phyloP scores from a whole-genome alignment of 257 asterid genomes.

The Solanum neorickii region DNA sequence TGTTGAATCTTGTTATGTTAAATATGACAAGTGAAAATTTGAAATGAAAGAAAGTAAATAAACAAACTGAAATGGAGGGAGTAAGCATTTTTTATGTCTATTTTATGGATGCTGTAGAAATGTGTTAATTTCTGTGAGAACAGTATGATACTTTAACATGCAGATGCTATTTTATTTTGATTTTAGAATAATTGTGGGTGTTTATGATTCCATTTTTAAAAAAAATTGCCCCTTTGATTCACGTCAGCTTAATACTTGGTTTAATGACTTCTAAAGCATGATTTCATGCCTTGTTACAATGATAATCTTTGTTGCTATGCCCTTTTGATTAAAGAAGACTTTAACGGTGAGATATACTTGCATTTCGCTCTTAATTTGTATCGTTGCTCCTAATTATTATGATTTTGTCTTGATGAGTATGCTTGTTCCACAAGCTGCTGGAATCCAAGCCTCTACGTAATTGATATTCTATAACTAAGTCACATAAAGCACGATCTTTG shows the following conservation, averaged over 20 bases:
- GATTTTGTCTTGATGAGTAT: not conserved
- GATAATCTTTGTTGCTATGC: not conserved
- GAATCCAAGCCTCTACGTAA: not conserved
- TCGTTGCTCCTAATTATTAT: not conserved
- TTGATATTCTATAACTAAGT: not conserved
- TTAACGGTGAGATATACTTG: not conserved
- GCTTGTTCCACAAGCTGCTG: not conserved
- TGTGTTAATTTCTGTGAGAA: not conserved
- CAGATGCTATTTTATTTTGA: not conserved
- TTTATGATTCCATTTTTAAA: not conserved
- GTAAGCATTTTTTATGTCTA: not conserved
- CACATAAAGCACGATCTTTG: not conserved
- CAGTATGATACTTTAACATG: not conserved
- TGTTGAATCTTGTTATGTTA: not conserved
- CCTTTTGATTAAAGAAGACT: not conserved
- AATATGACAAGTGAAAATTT: accelerated
- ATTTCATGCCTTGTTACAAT: not conserved
- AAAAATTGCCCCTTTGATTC: not conserved
- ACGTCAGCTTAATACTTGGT: not conserved
- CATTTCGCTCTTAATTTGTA: not conserved
- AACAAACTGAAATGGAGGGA: not conserved
- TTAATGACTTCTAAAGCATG: not conserved
- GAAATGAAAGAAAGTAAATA: not conserved
- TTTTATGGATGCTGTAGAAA: not conserved
- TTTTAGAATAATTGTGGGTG: not conserved